These are phyloP conservation scores for Lentithecium fluviatile DNA, from an alignment of 495 filamentous ascomycete genomes.

Conservation along the genomic window DNA sequence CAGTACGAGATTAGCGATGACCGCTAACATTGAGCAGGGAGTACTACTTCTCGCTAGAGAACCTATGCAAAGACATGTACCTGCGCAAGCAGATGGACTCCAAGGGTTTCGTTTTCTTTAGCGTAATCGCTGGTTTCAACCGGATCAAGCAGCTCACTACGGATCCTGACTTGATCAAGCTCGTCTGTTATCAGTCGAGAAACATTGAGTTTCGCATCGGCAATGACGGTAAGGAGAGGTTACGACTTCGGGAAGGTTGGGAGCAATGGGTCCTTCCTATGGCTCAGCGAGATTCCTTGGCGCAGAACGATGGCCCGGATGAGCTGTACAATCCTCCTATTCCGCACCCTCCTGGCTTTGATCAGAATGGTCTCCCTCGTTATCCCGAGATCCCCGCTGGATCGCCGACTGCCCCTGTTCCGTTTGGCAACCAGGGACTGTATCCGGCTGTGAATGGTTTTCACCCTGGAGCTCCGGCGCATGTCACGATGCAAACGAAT, in stretches of 20 bases:
- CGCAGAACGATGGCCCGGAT: constrained; percentile 58
- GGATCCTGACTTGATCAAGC: constrained; percentile 69
- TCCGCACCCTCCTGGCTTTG: constrained; percentile 36
- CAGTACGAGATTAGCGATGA: neutral
- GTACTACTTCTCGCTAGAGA: constrained; percentile 96
- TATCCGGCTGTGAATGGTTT: constrained; percentile 29
- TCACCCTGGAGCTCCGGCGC: neutral
- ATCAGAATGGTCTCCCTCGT: constrained; percentile 7
- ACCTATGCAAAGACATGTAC: constrained; percentile 91
- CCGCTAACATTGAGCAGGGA: constrained; percentile 51
- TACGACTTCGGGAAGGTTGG: constrained; percentile 78
- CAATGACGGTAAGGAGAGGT: constrained; percentile 71
- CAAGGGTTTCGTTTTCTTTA: constrained; percentile 82
- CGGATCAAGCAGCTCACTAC: constrained; percentile 74
- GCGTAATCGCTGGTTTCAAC: constrained; percentile 76
- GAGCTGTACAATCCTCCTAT: constrained; percentile 41
- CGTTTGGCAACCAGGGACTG: constrained; percentile 5
- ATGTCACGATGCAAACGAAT: neutral
- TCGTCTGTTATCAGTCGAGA: constrained; percentile 67
- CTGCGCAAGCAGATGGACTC: constrained; percentile 90
- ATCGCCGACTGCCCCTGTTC: constrained; percentile 12
- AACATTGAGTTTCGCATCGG: constrained; percentile 68
- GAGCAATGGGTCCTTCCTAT: constrained; percentile 71
- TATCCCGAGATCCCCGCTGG: constrained; percentile 15
- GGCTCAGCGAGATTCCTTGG: constrained; percentile 59